Evolutionary conservation across 768 basidiomycete species (phyloP), one percentile per base, ranked within the genome.

Genomic region (Termitomyces sp.): DNA sequence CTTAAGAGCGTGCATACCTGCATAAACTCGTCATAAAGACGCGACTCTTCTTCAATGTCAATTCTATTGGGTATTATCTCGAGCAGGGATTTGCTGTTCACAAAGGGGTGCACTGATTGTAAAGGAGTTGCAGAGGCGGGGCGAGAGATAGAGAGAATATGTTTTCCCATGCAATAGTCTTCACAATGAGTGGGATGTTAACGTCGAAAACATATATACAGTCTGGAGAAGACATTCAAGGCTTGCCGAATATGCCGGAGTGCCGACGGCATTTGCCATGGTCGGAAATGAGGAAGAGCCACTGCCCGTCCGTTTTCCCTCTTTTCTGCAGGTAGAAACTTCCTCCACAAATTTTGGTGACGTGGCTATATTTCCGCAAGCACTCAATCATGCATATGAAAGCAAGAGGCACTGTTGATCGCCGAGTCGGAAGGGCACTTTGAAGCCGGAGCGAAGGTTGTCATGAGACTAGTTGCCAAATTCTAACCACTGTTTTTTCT

Each of bases 31-130:
- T 87, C 86, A 61, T 87, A 88, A 6, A 89, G 72, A 45, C 75
- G 71, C 1, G 83, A 76, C 65, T 90, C 87, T 61, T 84, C 86
- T 64, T 86, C 85, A 23, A 89, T 68, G 63, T 88, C 82, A 55
- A 89, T 88, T 44, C 67, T 69, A 55, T 79, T 70, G 3, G 79
- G 82, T 5, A 87, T 67, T 8, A 87, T 62, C 51, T 82, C 84
- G 1, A 87, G 66, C 2, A 81, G 74, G 28, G 74, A 67, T 3
- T 73, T 77, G 12, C 74, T 69, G 56, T 77, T 70, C 10, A 72
- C 74, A 53, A 82, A 83, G 3, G 83, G 81, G 48, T 78, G 75
- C 0, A 58, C 53, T 3, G 50, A 40, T 14, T 21, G 42, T 1
- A 62, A 38, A 51, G 26, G 17, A 40, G 37, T 38, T 2, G 47